A percentile compares a stretch with the other conserved stretches of the same genome.
Conservation (phyloP, 1,284 basidiomycete genomes). For the Volvariella volvacea region DNA sequence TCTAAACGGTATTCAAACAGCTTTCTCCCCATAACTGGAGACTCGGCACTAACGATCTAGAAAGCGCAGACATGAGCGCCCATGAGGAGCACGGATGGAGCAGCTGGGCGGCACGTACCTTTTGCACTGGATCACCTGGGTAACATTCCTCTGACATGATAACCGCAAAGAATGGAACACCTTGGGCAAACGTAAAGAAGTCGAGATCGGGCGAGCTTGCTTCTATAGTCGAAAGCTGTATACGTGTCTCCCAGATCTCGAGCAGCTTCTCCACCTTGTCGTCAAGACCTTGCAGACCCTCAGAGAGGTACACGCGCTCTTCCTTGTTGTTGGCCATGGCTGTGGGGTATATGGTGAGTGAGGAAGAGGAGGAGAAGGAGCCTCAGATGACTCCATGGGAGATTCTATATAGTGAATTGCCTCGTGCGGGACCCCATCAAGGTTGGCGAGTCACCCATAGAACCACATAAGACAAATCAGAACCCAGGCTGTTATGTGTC, state of each 20-base stretch:
- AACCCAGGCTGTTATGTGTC: neutral
- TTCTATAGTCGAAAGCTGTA: slow-evolving; percentile 33
- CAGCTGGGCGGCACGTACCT: no score
- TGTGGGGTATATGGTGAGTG: slow-evolving; percentile 2
- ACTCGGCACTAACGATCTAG: slow-evolving; percentile 4
- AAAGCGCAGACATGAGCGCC: no score
- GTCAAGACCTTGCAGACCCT: slow-evolving; percentile 29
- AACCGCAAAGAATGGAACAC: slow-evolving; percentile 30
- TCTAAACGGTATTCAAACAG: no score
- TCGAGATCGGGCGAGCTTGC: slow-evolving; percentile 26
- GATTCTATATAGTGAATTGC: no score
- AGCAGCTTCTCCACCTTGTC: slow-evolving; percentile 25
- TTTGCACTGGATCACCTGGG: no score
- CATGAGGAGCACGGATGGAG: no score
- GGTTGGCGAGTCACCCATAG: no score
- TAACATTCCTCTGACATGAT: slow-evolving; percentile 15
- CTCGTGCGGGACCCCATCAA: no score
- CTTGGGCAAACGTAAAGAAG: slow-evolving; percentile 31
- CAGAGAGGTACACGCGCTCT: slow-evolving; percentile 14
- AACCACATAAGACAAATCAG: no score
- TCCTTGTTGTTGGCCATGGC: slow-evolving; percentile 3
- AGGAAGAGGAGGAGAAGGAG: neutral
- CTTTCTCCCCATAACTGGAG: slow-evolving; percentile 6
- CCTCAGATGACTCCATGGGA: neutral
- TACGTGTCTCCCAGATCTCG: slow-evolving; percentile 26